A percentile compares a stretch with the other conserved stretches of the same genome.
These are phyloP conservation scores for Martensiomyces pterosporus DNA, from an alignment of 192 early-diverging fungal genomes.

Conservation along the genomic window DNA sequence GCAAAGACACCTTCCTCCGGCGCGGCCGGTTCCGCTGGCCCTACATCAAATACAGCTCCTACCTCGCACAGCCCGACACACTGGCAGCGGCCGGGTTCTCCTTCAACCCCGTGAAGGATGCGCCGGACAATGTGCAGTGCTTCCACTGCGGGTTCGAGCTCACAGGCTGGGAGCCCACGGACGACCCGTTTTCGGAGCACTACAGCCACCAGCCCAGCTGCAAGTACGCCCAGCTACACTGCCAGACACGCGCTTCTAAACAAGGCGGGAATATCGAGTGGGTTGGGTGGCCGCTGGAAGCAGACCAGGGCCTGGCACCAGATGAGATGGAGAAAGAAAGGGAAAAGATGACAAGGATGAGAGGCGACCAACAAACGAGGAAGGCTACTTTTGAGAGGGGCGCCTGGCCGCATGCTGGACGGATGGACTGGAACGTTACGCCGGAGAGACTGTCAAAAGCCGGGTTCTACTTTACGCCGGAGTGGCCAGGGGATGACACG, in stretches of 20 bases:
- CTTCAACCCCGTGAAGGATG: slow-evolving; percentile 47
- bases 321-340: slow-evolving; percentile 3
- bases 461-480: slow-evolving; percentile 49
- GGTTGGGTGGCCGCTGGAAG: slow-evolving; percentile 25
- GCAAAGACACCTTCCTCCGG: slow-evolving; percentile 44
- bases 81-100: slow-evolving; percentile 48
- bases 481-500: slow-evolving; percentile 35
- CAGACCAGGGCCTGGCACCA: neutral
- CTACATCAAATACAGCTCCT: slow-evolving; percentile 35
- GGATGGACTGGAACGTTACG: slow-evolving; percentile 38
- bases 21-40: slow-evolving; percentile 43
- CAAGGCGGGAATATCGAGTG: slow-evolving; percentile 31
- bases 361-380: slow-evolving; percentile 16
- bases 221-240: slow-evolving; percentile 40
- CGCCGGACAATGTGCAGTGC: slow-evolving; percentile 48
- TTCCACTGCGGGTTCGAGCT: slow-evolving; percentile 49
- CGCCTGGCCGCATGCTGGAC: slow-evolving; percentile 42
- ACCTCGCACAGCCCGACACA: slow-evolving; percentile 43
- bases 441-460: slow-evolving; percentile 42
- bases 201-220: slow-evolving; percentile 36
- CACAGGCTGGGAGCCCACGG: slow-evolving; percentile 46
- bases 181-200: slow-evolving; percentile 52
- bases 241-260: slow-evolving; percentile 20
- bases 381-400: slow-evolving; percentile 18
- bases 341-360: slow-evolving; percentile 12